phyloP scores from a whole-genome alignment of 2,329 filamentous ascomycete genomes.

The Xylaria arbuscula region DNA sequence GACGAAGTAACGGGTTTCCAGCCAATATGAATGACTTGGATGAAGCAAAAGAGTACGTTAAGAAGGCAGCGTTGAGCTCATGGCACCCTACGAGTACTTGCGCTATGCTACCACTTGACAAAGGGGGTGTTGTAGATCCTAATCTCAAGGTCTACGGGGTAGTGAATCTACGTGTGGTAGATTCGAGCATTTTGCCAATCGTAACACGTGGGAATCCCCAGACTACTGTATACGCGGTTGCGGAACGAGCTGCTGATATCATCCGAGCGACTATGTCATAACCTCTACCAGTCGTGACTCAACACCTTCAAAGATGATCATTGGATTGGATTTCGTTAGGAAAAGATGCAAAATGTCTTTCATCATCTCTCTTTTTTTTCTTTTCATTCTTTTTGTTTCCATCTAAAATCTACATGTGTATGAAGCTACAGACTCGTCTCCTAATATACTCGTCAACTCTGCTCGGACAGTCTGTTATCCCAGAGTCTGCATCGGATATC shows the following conservation, averaged over 20 bases:
- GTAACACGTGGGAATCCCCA: conserved; percentile 22
- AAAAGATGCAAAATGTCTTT: no score
- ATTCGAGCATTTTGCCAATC: conserved; percentile 28
- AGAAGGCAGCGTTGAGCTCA: conserved; percentile 7
- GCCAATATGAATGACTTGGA: conserved; percentile 13
- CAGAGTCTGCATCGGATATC: no score
- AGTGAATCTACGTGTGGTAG: conserved; percentile 22
- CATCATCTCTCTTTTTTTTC: no score
- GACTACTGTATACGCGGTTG: conserved; percentile 24
- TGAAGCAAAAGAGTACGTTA: conserved; percentile 21
- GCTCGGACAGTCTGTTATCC: no score
- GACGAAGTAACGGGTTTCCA: conserved; percentile 5
- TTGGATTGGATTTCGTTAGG: no score
- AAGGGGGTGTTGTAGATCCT: conserved; percentile 22
- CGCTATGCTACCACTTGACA: conserved; percentile 29
- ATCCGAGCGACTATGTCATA: neutral
- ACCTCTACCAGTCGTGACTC: no score
- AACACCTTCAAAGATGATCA: no score
- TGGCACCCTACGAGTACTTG: conserved; percentile 28
- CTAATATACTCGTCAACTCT: no score
- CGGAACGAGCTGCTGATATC: conserved; percentile 22
- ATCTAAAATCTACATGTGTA: no score
- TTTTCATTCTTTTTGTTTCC: no score
- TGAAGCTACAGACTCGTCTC: no score
- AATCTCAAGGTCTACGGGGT: conserved; percentile 23